These are phyloP conservation scores for Dalbergia oliveri DNA, from an alignment of 306 rosid genomes.

Conservation along the genomic window DNA sequence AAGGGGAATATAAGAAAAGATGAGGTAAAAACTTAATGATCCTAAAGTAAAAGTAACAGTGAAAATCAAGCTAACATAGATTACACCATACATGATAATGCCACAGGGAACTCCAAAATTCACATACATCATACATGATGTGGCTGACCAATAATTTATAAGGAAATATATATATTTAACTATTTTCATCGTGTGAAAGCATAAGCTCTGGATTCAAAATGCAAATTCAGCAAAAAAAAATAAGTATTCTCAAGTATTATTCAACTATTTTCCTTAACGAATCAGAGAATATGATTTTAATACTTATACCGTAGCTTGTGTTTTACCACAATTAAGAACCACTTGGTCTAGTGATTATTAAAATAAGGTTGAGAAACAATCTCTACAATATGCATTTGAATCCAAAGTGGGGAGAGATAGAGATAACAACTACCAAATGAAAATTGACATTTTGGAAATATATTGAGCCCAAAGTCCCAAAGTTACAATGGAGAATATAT, in stretches of 20 bases:
- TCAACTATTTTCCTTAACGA: too few relatives aligned
- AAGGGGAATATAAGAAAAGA: too few relatives aligned
- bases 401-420: too few relatives aligned
- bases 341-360: neutral
- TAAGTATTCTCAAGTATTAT: too few relatives aligned
- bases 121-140: too few relatives aligned
- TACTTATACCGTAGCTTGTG: neutral
- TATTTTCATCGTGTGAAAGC: neutral
- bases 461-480: neutral
- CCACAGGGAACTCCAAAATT: too few relatives aligned
- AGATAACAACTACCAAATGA: neutral
- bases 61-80: neutral
- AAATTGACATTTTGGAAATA: neutral
- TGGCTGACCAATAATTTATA: neutral
- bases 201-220: neutral
- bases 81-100: too few relatives aligned
- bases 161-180: neutral
- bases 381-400: too few relatives aligned
- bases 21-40: neutral
- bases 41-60: neutral
- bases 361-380: conserved; percentile 1
- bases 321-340: conserved; percentile 1
- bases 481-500: neutral
- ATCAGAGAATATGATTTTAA: neutral
- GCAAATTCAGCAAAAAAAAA: neutral